These are phyloP conservation scores for Ilex asprella DNA, from an alignment of 257 asterid genomes.

Conservation along the genomic window DNA sequence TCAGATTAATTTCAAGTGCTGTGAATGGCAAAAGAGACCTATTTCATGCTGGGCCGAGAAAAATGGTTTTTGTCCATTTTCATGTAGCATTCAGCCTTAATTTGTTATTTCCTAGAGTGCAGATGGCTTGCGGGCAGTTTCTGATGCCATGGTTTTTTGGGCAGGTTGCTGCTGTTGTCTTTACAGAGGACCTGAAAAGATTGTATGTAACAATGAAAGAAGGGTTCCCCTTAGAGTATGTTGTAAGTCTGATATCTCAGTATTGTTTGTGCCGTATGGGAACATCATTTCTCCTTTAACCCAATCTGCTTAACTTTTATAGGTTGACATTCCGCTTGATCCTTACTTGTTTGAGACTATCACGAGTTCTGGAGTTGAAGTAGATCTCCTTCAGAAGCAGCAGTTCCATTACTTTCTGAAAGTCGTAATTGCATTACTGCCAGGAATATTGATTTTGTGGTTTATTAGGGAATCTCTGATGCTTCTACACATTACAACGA, in stretches of 20 bases:
- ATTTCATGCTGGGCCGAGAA: background rate
- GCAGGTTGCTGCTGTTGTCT: slow-evolving; percentile 92
- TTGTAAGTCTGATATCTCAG: slow-evolving; percentile 49
- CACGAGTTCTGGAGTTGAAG: slow-evolving; percentile 86
- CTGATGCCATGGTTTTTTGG: slow-evolving; percentile 12
- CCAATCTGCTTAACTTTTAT: slow-evolving; percentile 17
- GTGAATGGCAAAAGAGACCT: too few relatives aligned
- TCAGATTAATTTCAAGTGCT: too few relatives aligned
- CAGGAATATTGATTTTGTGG: slow-evolving; percentile 81
- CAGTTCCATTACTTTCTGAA: slow-evolving; percentile 85
- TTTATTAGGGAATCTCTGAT: slow-evolving; percentile 81
- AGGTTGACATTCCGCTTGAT: slow-evolving; percentile 99
- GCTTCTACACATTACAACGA: slow-evolving; percentile 75
- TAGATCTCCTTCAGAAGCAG: slow-evolving; percentile 84
- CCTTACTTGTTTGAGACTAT: slow-evolving; percentile 92
- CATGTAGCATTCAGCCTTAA: too few relatives aligned
- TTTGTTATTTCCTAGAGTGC: background rate
- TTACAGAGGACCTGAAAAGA: slow-evolving; percentile 94
- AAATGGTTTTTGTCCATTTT: background rate
- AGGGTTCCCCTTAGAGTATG: slow-evolving; percentile 93
- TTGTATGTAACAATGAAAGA: slow-evolving; percentile 89
- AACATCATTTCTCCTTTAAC: slow-evolving; percentile 12
- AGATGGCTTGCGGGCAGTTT: slow-evolving; percentile 8
- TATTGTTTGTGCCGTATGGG: slow-evolving; percentile 5
- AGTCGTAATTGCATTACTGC: slow-evolving; percentile 71